These are phyloP conservation scores for Prorocentrum cordatum DNA, from an alignment of 169 alveolate species.

Conservation along the genomic window DNA sequence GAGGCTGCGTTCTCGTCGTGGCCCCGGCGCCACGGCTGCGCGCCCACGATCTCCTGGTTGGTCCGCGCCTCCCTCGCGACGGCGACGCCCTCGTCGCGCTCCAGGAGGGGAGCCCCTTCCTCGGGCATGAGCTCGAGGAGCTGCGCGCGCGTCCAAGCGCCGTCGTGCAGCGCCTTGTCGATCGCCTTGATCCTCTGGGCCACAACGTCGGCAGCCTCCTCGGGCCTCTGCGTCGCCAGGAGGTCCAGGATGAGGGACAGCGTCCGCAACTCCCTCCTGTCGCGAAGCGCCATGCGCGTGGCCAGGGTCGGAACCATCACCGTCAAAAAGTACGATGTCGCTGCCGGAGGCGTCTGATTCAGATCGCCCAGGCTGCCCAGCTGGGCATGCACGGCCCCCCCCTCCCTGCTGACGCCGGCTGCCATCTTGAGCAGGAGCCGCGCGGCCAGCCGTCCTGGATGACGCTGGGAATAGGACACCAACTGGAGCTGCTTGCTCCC, in stretches of 20 bases:
- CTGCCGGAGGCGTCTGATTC: not conserved
- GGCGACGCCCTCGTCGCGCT: not conserved
- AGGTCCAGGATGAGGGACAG: not conserved
- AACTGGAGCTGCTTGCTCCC: not conserved
- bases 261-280: not conserved
- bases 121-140: not conserved
- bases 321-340: not conserved
- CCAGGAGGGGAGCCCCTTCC: not conserved
- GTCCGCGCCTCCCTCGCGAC: too few species aligned
- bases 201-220: not conserved
- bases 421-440: not conserved
- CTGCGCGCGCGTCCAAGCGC: not conserved
- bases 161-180: not conserved
- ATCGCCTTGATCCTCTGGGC: not conserved
- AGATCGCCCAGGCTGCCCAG: not conserved
- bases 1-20: too few species aligned
- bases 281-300: too few species aligned
- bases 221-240: not conserved
- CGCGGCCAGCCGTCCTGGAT: conserved; percentile 5
- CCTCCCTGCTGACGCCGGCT: not conserved
- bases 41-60: too few species aligned
- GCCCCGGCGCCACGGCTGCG: too few species aligned
- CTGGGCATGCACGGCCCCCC: not conserved
- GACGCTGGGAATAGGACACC: not conserved
- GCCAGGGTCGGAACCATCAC: not conserved